Percentiles rank a stretch among this genome's conserved stretches.
phyloP scores from a whole-genome alignment of 352 stramenopile genomes.

The Elongisporangium senticosum region DNA sequence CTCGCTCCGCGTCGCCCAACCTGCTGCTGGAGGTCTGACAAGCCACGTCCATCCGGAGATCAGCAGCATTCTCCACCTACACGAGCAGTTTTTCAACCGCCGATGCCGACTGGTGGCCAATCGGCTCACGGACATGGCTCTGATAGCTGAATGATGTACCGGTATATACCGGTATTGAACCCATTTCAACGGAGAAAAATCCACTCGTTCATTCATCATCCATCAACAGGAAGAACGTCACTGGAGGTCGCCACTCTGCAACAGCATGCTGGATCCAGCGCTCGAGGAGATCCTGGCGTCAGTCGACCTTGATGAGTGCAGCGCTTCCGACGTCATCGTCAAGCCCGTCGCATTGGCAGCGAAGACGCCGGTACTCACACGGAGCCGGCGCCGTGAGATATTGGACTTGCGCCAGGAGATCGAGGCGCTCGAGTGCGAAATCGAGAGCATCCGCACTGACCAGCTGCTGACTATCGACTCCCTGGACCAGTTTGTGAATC shows the following conservation, averaged over 20 bases:
- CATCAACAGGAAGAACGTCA: neutral
- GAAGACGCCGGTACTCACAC: neutral
- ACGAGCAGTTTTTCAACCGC: neutral
- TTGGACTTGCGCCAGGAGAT: neutral
- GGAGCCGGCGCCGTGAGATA: neutral
- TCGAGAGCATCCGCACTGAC: neutral
- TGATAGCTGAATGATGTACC: neutral
- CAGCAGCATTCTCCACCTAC: neutral
- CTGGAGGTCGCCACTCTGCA: neutral
- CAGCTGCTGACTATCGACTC: neutral
- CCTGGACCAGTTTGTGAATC: neutral
- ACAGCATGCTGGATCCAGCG: neutral
- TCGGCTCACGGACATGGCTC: neutral
- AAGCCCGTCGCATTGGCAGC: neutral
- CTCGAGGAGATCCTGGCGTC: neutral
- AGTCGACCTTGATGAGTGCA: neutral
- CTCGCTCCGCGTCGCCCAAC: neutral
- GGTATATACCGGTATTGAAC: neutral
- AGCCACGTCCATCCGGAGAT: neutral
- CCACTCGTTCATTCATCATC: neutral
- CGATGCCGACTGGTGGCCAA: neutral
- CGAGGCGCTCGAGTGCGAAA: neutral
- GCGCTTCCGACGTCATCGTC: neutral
- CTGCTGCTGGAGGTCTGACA: neutral
- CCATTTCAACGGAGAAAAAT: neutral